Conservation (phyloP, 1,284 basidiomycete species). For the Fistulina hepatica region DNA sequence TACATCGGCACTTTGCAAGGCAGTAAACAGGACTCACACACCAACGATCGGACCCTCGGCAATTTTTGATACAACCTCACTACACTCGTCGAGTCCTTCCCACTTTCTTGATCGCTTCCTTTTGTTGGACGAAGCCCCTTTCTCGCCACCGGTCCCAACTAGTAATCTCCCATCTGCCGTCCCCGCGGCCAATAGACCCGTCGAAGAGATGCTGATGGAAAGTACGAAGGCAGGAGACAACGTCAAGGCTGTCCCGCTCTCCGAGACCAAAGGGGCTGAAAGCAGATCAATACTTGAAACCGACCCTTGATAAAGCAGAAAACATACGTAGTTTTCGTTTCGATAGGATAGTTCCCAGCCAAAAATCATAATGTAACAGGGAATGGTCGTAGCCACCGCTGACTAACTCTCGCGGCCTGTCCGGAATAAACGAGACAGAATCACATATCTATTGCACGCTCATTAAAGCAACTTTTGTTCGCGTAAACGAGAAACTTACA, state of each 20-base stretch:
- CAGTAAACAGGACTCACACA: slow-evolving; percentile 38
- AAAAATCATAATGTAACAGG: slow-evolving; percentile 56
- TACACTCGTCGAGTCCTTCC: slow-evolving; percentile 49
- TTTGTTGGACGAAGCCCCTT: slow-evolving; percentile 24
- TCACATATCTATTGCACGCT: slow-evolving; percentile 46
- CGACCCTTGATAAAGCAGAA: not conserved
- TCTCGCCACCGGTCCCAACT: slow-evolving; percentile 59
- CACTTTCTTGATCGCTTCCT: slow-evolving; percentile 57
- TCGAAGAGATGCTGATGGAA: slow-evolving; percentile 42
- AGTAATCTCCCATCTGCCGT: slow-evolving; percentile 66
- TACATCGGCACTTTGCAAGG: slow-evolving; percentile 4
- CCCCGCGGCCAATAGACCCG: slow-evolving; percentile 53
- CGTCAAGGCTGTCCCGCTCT: no score
- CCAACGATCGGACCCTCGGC: slow-evolving; percentile 63
- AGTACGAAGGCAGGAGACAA: slow-evolving; percentile 66
- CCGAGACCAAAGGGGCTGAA: slow-evolving; percentile 1
- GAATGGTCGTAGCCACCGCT: slow-evolving; percentile 67
- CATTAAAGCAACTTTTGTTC: no score
- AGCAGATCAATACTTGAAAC: not conserved
- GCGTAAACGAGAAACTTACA: slow-evolving; percentile 33
- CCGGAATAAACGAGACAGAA: slow-evolving; percentile 55
- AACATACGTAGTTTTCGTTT: slow-evolving; percentile 46
- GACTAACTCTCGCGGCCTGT: slow-evolving; percentile 56
- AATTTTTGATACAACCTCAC: slow-evolving; percentile 36
- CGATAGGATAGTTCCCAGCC: slow-evolving; percentile 46